Conservation (phyloP, 2,329 filamentous ascomycete species). For the Pezicula neosporulosa region DNA sequence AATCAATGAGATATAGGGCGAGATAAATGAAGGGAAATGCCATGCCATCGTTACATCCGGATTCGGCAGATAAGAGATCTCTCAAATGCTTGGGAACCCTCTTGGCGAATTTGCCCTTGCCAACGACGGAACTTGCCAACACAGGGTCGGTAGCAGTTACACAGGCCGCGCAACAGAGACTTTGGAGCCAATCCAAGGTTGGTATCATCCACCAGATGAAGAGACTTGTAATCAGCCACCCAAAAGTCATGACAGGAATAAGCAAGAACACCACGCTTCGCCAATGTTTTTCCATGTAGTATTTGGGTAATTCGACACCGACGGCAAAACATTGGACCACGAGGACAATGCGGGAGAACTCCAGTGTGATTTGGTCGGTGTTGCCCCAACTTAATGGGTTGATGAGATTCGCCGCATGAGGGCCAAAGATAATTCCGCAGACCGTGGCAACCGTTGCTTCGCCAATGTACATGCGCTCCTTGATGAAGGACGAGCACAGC, state of each 20-base stretch:
- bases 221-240: constrained; percentile 88
- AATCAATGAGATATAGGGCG: constrained; percentile 83
- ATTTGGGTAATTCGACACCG: constrained; percentile 84
- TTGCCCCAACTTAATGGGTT: constrained; percentile 75
- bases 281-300: constrained; percentile 99
- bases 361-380: constrained; percentile 80
- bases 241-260: constrained; percentile 94
- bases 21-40: constrained; percentile 98
- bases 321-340: constrained; percentile 93
- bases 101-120: constrained; percentile 98
- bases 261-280: constrained; percentile 84
- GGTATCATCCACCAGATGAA: constrained; percentile 91
- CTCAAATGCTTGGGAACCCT: constrained; percentile 95
- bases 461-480: constrained; percentile 97
- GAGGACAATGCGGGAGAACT: constrained; percentile 84
- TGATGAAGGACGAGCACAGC: constrained; percentile 96
- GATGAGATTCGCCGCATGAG: constrained; percentile 78
- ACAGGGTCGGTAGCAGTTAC: constrained; percentile 98
- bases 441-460: constrained; percentile 93
- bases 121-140: constrained; percentile 93
- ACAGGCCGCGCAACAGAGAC: constrained; percentile 82
- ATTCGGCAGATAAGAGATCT: constrained; percentile 92
- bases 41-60: constrained; percentile 99
- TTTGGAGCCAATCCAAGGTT: constrained; percentile 82
- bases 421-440: constrained; percentile 85